Percentiles rank a stretch among this genome's conserved stretches.
Conservation (phyloP, 805 yeast species). For the Grigorovia jiainica region DNA sequence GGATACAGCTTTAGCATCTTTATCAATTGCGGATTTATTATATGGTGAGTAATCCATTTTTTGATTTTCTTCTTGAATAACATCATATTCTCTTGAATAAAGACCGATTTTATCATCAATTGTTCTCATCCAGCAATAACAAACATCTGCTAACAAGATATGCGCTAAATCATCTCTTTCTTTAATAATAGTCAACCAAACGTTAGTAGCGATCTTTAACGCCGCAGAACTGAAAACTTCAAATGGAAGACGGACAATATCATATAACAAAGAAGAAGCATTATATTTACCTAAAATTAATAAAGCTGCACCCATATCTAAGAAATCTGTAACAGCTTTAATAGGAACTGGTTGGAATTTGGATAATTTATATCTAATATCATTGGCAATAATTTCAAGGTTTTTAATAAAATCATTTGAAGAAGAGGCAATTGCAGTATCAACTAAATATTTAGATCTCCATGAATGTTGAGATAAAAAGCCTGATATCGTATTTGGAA, state of each 20-base stretch:
- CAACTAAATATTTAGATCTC: constrained; percentile 39
- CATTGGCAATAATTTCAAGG: constrained; percentile 10
- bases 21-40: constrained; percentile 48
- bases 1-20: constrained; percentile 40
- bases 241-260: constrained; percentile 65
- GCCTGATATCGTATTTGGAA: constrained; percentile 54
- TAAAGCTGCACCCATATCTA: constrained; percentile 38
- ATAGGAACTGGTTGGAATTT: constrained; percentile 16
- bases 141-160: constrained; percentile 58
- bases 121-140: constrained; percentile 58
- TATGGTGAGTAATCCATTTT: constrained; percentile 89
- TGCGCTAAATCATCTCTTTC: constrained; percentile 52
- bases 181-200: constrained; percentile 73
- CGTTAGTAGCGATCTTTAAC: constrained; percentile 56
- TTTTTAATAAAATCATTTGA: constrained; percentile 20
- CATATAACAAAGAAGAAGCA: constrained; percentile 33
- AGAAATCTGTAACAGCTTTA: constrained; percentile 32
- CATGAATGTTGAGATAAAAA: constrained; percentile 71
- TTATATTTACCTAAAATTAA: constrained; percentile 30
- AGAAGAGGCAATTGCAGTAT: constrained; percentile 24
- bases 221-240: constrained; percentile 46
- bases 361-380: constrained; percentile 15
- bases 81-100: constrained; percentile 48
- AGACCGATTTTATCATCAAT: constrained; percentile 54
- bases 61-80: constrained; percentile 48